Evolutionary conservation across 148 eudicot species (phyloP), one percentile per base, ranked within the genome.

Genomic region (Diospyros lotus): DNA sequence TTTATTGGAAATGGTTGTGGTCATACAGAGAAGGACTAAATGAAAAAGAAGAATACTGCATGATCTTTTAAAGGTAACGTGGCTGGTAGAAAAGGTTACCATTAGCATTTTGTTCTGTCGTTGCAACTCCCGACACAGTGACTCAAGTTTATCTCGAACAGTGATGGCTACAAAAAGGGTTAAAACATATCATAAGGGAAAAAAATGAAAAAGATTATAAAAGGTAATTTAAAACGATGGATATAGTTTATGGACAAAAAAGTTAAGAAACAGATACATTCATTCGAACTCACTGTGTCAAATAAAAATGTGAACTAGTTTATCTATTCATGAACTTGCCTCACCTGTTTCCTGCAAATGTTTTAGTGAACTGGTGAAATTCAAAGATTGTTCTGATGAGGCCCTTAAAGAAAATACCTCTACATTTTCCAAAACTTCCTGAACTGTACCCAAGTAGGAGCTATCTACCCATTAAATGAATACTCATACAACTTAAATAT

Each of bases 111-210:
- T 94, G 83, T 94, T 94, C 81, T 94, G 97, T 68, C 93, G 90
- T 65, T 90, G 98, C 63, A 92, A 84, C 86, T 92, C 98, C 82
- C 98, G 85, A 79, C 98, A 94, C 77, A 94, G 78, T 60, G 98
- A 94, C 83, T 94, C 98, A 59, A 94, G 98, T 85, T 89, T 94
- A 84, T 86, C 97, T 71, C 95, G 82, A 71, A 94, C 91, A 77
- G 91, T 75, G 79, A 90, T 80, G 53, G 98, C 98, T 94, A 83
- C 87, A 92, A 77, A 76, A 76, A 77, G 79, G 80, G 68, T 56
- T 72, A 69, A 17, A 17, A 7, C 44, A 1, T 48, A 18, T 43
- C 17, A 69, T 14, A 68, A 48, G 40, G 45, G 45, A 15, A 28
- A 28, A 71, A 53, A 18, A 12, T 18, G 17, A 53, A 65, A 12